Conservation (phyloP, 495 filamentous ascomycete genomes). For the Letharia columbiana region DNA sequence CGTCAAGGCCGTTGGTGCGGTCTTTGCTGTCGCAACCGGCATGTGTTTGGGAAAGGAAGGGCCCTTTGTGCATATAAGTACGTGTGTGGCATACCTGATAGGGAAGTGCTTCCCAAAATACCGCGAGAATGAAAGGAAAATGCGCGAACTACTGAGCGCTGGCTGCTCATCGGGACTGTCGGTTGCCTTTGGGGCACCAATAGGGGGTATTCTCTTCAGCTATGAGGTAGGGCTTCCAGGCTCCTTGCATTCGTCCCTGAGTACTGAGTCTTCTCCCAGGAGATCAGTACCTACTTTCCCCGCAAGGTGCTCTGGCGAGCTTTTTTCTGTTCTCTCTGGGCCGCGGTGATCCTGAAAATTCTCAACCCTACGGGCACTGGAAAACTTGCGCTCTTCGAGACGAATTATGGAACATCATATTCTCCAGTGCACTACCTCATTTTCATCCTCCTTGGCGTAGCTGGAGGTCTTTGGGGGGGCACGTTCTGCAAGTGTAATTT, state of each 20-base stretch:
- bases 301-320: constrained; percentile 49
- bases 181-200: constrained; percentile 53
- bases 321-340: constrained; percentile 48
- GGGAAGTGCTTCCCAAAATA: constrained; percentile 45
- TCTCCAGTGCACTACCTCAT: constrained; percentile 45
- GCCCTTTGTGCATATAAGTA: constrained; percentile 52
- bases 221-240: constrained; percentile 31
- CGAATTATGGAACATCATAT: constrained; percentile 47
- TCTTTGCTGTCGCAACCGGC: constrained; percentile 48
- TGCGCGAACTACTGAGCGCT: constrained; percentile 48
- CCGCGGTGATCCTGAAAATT: constrained; percentile 45
- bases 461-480: constrained; percentile 47
- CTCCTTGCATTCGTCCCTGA: background rate
- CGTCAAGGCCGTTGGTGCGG: constrained; percentile 48
- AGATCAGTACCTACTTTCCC: constrained; percentile 39
- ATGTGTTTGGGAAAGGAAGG: constrained; percentile 55
- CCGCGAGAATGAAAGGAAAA: constrained; percentile 42
- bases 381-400: constrained; percentile 52
- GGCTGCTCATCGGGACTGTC: constrained; percentile 47
- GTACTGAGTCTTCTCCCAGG: constrained; percentile 16
- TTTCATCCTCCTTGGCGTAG: constrained; percentile 47
- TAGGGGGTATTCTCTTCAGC: constrained; percentile 49
- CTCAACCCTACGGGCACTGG: constrained; percentile 51
- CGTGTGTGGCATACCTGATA: constrained; percentile 48
- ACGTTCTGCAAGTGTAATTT: constrained; percentile 50